Evolutionary conservation across 1,139 yeast species (phyloP), one percentile per base, ranked within the genome.

Genomic region (Kurtzmaniella quercitrusa): DNA sequence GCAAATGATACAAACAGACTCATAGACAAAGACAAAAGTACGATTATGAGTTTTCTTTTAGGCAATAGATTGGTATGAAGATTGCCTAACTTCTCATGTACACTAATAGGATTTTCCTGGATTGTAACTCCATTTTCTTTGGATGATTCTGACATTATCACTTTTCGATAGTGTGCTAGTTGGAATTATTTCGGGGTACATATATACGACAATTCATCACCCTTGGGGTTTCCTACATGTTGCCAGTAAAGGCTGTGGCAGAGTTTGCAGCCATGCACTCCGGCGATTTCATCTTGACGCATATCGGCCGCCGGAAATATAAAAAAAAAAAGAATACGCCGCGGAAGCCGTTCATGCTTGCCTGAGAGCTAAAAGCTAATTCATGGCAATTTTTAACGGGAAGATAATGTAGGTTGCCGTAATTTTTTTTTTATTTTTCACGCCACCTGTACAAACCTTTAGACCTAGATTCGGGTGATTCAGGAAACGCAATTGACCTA

Each of bases 41-140:
- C 59, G 2, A 63, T 45, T 2, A 70, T 46, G 14, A 70, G 57
- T 44, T 63, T 58, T 38, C 54, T 60, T 2, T 54, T 54, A 3
- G 72, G 68, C 28, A 68, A 50, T 7, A 64, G 49, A 42, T 68
- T 68, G 48, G 58, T 49, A 50, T 70, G 74, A 2, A 65, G 63
- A 44, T 66, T 71, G 1, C 74, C 74, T 28, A 68, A 47, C 44
- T 56, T 55, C n/a, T 63, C 65, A 7, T 60, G 55, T 26, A 65
- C 48, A n/a, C 54, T 55, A 9, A 42, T 19, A 2, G 19, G 20
- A 15, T 19, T 16, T 30, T 30, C 18, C 21, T 33, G 19, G 8
- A 33, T 33, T 3, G 19, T 19, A 33, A 33, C 21, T 33, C 21
- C 14, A 16, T 5, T 16, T 11, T 33, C 36, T 17, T 33, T 17